Evolutionary conservation across 2,329 filamentous ascomycete species (phyloP).

Genomic region (Aspergillus japonicus): DNA sequence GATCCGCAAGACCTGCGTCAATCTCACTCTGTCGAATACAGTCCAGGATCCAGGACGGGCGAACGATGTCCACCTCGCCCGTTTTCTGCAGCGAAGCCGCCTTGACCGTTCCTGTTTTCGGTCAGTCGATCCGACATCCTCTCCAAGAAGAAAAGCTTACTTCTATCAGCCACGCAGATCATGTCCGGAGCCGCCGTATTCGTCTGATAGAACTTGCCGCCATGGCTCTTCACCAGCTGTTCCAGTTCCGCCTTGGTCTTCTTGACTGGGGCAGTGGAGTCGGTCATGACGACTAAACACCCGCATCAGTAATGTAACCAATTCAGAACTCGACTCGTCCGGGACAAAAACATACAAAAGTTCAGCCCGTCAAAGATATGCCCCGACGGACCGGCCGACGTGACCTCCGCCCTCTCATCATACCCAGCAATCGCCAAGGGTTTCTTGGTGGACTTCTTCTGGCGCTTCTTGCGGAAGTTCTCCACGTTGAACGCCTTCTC

Average conservation of each 20-base stretch:
- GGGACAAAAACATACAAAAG: constrained; percentile 57
- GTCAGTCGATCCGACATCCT: constrained; percentile 11
- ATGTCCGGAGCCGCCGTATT: constrained; percentile 62
- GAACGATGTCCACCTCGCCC: constrained; percentile 69
- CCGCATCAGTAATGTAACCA: constrained; percentile 7
- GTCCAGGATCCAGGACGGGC: constrained; percentile 79
- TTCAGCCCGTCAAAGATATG: constrained; percentile 71
- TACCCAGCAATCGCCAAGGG: constrained; percentile 73
- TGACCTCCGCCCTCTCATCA: constrained; percentile 49
- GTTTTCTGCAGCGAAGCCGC: constrained; percentile 78
- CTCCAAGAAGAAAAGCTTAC: constrained; percentile 28
- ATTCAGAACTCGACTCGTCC: not conserved
- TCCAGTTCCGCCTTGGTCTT: constrained; percentile 79
- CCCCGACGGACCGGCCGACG: constrained; percentile 59
- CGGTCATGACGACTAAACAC: constrained; percentile 65
- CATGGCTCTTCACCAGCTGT: constrained; percentile 75
- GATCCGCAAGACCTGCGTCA: constrained; percentile 53
- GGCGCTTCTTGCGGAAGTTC: constrained; percentile 62
- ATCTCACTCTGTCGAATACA: constrained; percentile 63
- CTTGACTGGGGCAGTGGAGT: constrained; percentile 67
- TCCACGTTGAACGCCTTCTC: constrained; percentile 75
- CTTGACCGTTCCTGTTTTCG: constrained; percentile 60
- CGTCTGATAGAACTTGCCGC: constrained; percentile 75
- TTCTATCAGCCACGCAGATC: constrained; percentile 76
- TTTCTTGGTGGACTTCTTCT: constrained; percentile 61